Percentiles rank a stretch among this genome's conserved stretches.
phyloP scores from a whole-genome alignment of 805 yeast genomes.

The Schwanniomyces pseudopolymorphus region DNA sequence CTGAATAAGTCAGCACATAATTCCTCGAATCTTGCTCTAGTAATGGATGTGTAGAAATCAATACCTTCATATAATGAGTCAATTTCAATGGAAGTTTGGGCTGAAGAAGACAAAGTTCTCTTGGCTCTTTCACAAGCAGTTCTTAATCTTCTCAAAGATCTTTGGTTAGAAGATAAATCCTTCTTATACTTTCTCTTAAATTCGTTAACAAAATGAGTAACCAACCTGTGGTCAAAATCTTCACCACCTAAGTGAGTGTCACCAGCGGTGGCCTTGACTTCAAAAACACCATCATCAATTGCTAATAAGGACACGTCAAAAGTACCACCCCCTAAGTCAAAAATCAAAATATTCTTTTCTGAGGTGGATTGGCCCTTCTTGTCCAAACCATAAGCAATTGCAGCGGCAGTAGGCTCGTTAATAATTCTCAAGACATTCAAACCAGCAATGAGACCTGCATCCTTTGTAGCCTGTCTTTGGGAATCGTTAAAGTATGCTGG shows the following conservation, averaged over 20 bases:
- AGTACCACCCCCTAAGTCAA: constrained; percentile 53
- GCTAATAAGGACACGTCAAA: constrained; percentile 48
- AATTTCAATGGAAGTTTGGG: constrained; percentile 89
- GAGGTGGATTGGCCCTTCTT: constrained; percentile 46
- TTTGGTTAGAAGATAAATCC: constrained; percentile 89
- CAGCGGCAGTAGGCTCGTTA: constrained; percentile 89
- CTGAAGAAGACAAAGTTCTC: constrained; percentile 95
- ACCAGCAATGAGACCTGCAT: constrained; percentile 96
- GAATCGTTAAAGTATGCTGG: constrained; percentile 98
- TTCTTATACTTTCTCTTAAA: constrained; percentile 98
- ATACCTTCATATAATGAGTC: constrained; percentile 94
- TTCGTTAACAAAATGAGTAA: constrained; percentile 88
- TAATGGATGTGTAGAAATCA: constrained; percentile 93
- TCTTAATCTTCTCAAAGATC: constrained; percentile 97
- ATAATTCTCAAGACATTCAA: constrained; percentile 91
- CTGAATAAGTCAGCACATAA: constrained; percentile 92
- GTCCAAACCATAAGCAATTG: constrained; percentile 59
- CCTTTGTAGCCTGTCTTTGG: constrained; percentile 98
- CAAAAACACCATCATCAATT: constrained; percentile 49
- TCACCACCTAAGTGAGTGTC: constrained; percentile 81
- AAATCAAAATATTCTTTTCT: constrained; percentile 60
- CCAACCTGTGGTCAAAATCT: constrained; percentile 96
- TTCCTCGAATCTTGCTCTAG: constrained; percentile 98
- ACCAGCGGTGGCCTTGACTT: constrained; percentile 51
- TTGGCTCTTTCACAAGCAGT: constrained; percentile 99